Conservation (phyloP, 2,329 filamentous ascomycete genomes). For the Penicillium sp. region DNA sequence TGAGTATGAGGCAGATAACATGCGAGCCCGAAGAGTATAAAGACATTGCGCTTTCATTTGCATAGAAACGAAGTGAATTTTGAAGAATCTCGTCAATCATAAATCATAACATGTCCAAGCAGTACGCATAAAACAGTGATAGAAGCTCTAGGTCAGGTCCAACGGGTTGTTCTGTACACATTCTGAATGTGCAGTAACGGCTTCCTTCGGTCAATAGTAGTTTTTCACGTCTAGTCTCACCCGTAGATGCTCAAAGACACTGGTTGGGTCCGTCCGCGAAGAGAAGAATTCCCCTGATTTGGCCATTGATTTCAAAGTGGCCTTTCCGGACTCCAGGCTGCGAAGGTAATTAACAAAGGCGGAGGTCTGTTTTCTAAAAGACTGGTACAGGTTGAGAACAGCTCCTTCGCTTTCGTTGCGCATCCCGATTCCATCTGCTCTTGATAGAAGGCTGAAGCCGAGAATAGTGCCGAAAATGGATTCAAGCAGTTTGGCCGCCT, state of each 20-base stretch:
- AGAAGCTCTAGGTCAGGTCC: background rate
- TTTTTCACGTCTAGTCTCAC: slow-evolving; percentile 69
- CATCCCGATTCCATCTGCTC: slow-evolving; percentile 39
- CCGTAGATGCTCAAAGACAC: slow-evolving; percentile 67
- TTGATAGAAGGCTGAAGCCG: slow-evolving; percentile 57
- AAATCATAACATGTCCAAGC: slow-evolving; percentile 4
- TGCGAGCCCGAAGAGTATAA: background rate
- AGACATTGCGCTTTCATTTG: background rate
- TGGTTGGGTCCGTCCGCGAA: slow-evolving; percentile 48
- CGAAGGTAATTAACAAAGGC: slow-evolving; percentile 72
- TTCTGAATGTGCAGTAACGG: background rate
- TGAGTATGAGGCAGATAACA: background rate
- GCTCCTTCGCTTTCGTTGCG: slow-evolving; percentile 42
- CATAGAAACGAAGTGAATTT: background rate
- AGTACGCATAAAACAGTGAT: background rate
- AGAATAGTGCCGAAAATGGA: slow-evolving; percentile 74
- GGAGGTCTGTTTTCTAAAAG: slow-evolving; percentile 69
- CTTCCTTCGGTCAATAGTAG: slow-evolving; percentile 54
- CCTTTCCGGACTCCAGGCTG: slow-evolving; percentile 65
- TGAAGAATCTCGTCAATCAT: slow-evolving; percentile 5
- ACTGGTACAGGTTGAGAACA: slow-evolving; percentile 58
- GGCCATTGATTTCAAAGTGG: slow-evolving; percentile 41
- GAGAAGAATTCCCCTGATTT: slow-evolving; percentile 27
- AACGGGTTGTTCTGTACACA: background rate
- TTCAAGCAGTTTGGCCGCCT: slow-evolving; percentile 70